phyloP scores from a whole-genome alignment of 257 asterid species.

The Scutellaria minor region DNA sequence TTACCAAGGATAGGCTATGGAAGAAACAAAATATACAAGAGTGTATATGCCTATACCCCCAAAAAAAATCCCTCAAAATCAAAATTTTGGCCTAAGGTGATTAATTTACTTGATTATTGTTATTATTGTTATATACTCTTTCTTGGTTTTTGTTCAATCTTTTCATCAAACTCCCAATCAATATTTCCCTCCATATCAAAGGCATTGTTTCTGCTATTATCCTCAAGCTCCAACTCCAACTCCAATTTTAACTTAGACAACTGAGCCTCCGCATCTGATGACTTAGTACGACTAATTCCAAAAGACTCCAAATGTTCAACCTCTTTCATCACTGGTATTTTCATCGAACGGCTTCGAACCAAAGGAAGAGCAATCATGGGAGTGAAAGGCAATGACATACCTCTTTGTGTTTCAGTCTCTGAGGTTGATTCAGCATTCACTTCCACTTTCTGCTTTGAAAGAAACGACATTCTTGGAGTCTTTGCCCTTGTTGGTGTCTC shows the following conservation, averaged over 20 bases:
- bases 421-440: slow-evolving; percentile 34
- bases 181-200: slow-evolving; percentile 51
- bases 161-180: slow-evolving; percentile 84
- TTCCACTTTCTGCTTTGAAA: slow-evolving; percentile 37
- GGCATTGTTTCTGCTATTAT: slow-evolving; percentile 49
- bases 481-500: slow-evolving; percentile 45
- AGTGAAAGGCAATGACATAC: slow-evolving; percentile 39
- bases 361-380: slow-evolving; percentile 44
- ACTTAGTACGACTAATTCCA: slow-evolving; percentile 33
- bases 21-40: slow-evolving; percentile 12
- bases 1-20: background rate
- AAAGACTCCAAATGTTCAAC: slow-evolving; percentile 43
- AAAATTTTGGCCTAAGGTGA: slow-evolving; percentile 4
- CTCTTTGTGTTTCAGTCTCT: slow-evolving; percentile 38
- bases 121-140: slow-evolving; percentile 25
- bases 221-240: slow-evolving; percentile 83
- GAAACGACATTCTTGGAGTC: slow-evolving; percentile 42
- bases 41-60: background rate
- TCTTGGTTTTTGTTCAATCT: slow-evolving; percentile 45
- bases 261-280: slow-evolving; percentile 56
- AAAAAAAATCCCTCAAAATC: background rate
- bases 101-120: background rate
- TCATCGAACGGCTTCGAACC: slow-evolving; percentile 42
- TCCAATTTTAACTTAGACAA: slow-evolving; percentile 64
- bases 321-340: slow-evolving; percentile 17